Evolutionary conservation across 306 rosid genomes (phyloP).

Genomic region (Senna tora): DNA sequence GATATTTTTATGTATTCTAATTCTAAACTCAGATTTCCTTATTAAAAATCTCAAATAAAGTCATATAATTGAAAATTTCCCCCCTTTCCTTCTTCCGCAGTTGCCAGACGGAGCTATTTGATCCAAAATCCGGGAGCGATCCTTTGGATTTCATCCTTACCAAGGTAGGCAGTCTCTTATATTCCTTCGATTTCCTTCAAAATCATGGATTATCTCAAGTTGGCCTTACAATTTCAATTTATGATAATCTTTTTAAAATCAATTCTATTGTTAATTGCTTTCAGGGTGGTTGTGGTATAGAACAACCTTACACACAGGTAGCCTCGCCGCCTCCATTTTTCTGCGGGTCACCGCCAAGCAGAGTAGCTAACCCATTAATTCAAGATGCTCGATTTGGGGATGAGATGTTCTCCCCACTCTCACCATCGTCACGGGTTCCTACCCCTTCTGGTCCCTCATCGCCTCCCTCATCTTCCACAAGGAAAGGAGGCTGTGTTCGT

Average conservation of each 20-base stretch:
- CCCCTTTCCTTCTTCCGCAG: constrained; percentile 45
- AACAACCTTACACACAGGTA: constrained; percentile 54
- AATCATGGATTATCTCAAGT: not conserved
- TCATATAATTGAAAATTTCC: not conserved
- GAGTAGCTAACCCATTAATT: constrained; percentile 94
- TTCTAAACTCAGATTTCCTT: not conserved
- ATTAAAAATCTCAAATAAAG: not conserved
- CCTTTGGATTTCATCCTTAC: constrained; percentile 73
- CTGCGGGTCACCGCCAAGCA: constrained; percentile 96
- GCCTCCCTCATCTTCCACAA: constrained; percentile 61
- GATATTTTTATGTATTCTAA: too few relatives aligned
- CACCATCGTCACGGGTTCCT: constrained; percentile 52
- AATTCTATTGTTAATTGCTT: constrained; percentile 12
- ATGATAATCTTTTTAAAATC: not conserved
- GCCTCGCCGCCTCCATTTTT: constrained; percentile 90
- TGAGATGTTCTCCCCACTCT: constrained; percentile 54
- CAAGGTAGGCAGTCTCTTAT: constrained; percentile 46
- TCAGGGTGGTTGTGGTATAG: constrained; percentile 69
- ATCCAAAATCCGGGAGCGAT: constrained; percentile 62
- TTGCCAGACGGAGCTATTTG: constrained; percentile 66
- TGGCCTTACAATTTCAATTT: not conserved
- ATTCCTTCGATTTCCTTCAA: not conserved
- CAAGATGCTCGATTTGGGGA: constrained; percentile 91
- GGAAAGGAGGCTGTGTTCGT: constrained; percentile 83
- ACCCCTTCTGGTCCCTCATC: constrained; percentile 49